Evolutionary conservation across 441 rosid genomes (phyloP).

Genomic region (Isatis lusitanica): DNA sequence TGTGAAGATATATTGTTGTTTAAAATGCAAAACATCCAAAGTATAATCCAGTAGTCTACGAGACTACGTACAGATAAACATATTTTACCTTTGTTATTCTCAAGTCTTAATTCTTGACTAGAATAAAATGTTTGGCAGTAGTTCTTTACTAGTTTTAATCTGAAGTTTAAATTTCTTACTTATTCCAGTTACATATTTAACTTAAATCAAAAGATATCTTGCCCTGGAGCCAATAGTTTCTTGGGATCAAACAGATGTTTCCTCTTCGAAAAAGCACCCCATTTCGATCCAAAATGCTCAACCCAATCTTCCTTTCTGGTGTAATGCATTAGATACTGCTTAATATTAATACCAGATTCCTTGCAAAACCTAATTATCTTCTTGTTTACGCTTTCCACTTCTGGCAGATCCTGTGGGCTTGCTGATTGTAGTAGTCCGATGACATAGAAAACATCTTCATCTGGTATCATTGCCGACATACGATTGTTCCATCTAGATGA

Average conservation of each 20-base stretch:
- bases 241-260: conserved; percentile 75
- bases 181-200: not conserved
- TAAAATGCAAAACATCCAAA: no score
- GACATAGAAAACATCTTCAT: conserved; percentile 70
- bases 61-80: no score
- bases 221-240: conserved; percentile 81
- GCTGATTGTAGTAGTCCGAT: conserved; percentile 74
- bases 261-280: conserved; percentile 49
- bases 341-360: conserved; percentile 46
- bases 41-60: no score
- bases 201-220: conserved; percentile 58
- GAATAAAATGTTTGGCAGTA: no score
- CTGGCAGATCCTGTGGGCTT: conserved; percentile 43
- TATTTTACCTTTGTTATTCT: not conserved
- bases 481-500: conserved; percentile 74
- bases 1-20: no score
- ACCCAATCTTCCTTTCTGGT: conserved; percentile 57
- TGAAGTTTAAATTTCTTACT: not conserved
- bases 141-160: no score
- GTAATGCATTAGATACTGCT: conserved; percentile 65
- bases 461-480: conserved; percentile 74
- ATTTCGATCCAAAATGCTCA: conserved; percentile 80
- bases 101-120: not conserved
- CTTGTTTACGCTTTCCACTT: conserved; percentile 53
- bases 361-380: conserved; percentile 61